Evolutionary conservation across 768 basidiomycete genomes (phyloP), one percentile per base, ranked within the genome.

Genomic region (Auricularia sp.): DNA sequence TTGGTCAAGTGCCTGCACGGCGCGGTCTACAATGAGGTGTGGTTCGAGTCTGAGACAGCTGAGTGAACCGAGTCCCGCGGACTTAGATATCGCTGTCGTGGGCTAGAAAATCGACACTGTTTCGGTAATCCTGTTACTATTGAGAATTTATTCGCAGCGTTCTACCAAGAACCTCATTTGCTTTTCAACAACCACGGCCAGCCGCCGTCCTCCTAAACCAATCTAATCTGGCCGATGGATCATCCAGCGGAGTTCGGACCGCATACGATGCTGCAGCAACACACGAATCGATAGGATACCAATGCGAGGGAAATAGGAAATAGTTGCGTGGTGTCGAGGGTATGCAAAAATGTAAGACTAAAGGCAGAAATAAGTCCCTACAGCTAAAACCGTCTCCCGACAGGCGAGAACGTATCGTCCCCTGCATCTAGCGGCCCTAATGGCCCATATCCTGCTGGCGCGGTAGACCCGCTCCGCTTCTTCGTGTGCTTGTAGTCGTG

Each of bases 391-490:
- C 56, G 21, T 29, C 34, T 59, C 34, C 56, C 29, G 14, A 33
- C 29, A n/a, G 56, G 56, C 13, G 56, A 59, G 29, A 59, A 33
- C 54, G 11, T n/a, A 56, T 42, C 54, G 51, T 64, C 54, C n/a
- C 69, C 69, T 58, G 77, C 77, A 65, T 77, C 78, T 47, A 79
- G 69, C 3, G 78, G 78, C 34, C 79, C 83, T 56, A 83, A 72
- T 0, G 82, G 82, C 42, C 82, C 83, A 63, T 83, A 83, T 14
- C 65, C 67, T 16, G 54, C 65, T 21, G 59, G 75, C 72, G 63
- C 69, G 71, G 11, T 70, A 68, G 10, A 67, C 70, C 45, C 78
- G 65, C 75, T 76, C 66, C 80, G 72, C 66, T 74, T 77, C 70
- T 79, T 78, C 65, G 73, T 73, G 62, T 80, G 79, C 73, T 69